Evolutionary conservation across 352 stramenopile genomes (phyloP), one percentile per base, ranked within the genome.

Genomic region (Globisporangium okanoganense): DNA sequence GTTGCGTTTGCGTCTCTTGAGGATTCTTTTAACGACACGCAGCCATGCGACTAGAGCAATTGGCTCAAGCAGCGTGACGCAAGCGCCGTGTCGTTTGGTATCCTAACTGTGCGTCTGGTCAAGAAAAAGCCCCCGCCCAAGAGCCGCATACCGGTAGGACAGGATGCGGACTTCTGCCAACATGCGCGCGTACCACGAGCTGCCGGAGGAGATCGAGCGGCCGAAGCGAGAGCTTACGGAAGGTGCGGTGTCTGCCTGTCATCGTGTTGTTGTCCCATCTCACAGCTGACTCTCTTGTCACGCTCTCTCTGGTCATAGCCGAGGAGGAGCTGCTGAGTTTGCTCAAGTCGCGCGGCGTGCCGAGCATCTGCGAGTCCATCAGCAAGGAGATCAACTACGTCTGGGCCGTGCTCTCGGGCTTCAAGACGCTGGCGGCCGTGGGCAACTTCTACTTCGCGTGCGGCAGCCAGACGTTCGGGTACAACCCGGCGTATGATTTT

Each of bases 371-470:
- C 58, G 75, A 84, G 20, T 75, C 83, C 7, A 84, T 93, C 60
- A 86, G 70, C 44, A 72, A 75, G n/a, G 83, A 90, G 66, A 91
- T 93, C 57, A 82, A 86, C 63, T 89, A 89, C 58, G 79, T 73
- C 25, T 91, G 81, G 83, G 79, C 81, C 16, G 81, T 88, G 18
- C 70, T 72, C 9, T 88, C 81, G 7, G 81, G 79, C 18, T 91
- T 90, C 66, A 74, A 77, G 65, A 90, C 81, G 29, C 71, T 93
- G 25, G 66, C 75, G 12, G 79, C 73, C 56, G 78, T 88, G 31
- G 80, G 74, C 61, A 71, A 90, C 60, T 93, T 89, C 64, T 93
- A 91, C 72, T 88, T 89, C 41, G 82, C 83, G 24, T 90, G 83
- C 53, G 83, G 74, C 10, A 66, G 73, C 18, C 74, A 81, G 40